Evolutionary conservation across 176 grass and related monocot species (phyloP), one percentile per base, ranked within the genome.

Genomic region (Lolium rigidum): DNA sequence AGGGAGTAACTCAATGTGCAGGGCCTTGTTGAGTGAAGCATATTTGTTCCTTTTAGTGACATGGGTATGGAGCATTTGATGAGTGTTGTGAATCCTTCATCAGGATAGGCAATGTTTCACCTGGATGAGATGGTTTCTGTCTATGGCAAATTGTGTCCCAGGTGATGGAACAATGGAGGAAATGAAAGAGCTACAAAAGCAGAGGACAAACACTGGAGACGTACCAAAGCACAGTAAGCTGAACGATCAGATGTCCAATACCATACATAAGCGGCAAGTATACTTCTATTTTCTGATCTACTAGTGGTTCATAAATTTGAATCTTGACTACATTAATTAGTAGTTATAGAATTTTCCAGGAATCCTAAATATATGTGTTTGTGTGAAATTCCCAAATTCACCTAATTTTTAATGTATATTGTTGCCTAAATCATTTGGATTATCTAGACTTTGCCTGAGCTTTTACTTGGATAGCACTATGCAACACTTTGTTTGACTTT

Each of bases 251-350:
- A 76, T 94, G 89, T 82, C 87, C 92, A 10, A 86, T 87, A 74
- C 89, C 89, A 60, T 80, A 77, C 72, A 94, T 87, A 85, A 84
- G 65, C 18, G 70, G 64, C 60, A 91, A 87, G 92, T 92, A 69
- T 20, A 15, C 75, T 59, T 59, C 7, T 24, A 13, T 70, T 83
- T 10, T 80, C 51, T 56, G 60, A 13, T 81, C 25, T 24, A 51
- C 41, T 90, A 25, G 41, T 7, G 7, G 41, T 43, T 43, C 41
- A 43, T 43, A 43, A 2, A 0, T 74, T 74, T 65, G 14, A 85
- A 38, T 68, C 22, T 31, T 44, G 21, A 10, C 54, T 48, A 7
- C 38, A 74, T 2, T 10, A 44, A 41, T 41, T 41, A 41, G 39
- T 61, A 22, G 13, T 13, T 24, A 9, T 43, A 67, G 3, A 43